Evolutionary conservation across 1,139 yeast genomes (phyloP).

Genomic region (Taphrina betulina): DNA sequence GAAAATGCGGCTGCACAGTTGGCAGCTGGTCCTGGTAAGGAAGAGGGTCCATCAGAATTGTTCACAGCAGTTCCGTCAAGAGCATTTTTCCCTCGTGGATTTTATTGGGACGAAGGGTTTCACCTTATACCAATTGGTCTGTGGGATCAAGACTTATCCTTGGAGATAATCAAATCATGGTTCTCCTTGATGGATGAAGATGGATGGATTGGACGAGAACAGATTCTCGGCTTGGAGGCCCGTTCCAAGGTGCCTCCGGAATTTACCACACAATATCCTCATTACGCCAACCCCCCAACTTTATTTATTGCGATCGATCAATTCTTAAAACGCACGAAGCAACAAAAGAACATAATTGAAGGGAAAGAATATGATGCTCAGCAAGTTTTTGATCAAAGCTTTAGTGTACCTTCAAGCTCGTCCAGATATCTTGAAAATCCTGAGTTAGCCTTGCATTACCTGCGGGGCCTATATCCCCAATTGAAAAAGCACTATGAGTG

Average conservation of each 20-base stretch:
- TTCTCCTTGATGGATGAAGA: conserved; percentile 76
- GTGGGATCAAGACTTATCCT: conserved; percentile 76
- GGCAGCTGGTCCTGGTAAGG: conserved; percentile 37
- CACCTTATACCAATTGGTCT: conserved; percentile 78
- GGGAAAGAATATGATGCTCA: neutral
- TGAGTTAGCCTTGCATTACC: conserved; percentile 60
- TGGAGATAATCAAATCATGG: conserved; percentile 87
- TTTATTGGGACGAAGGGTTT: conserved; percentile 99
- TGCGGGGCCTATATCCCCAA: conserved; percentile 69
- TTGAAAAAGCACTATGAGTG: conserved; percentile 76
- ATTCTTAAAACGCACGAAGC: conserved; percentile 49
- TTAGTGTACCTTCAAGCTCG: conserved; percentile 44
- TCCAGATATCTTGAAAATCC: conserved; percentile 59
- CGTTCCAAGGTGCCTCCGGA: conserved; percentile 84
- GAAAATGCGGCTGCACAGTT: conserved; percentile 39
- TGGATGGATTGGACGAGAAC: conserved; percentile 98
- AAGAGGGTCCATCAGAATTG: conserved; percentile 49
- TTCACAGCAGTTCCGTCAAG: conserved; percentile 88
- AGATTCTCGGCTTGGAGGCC: conserved; percentile 87
- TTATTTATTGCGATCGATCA: conserved; percentile 74
- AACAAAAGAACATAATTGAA: conserved; percentile 11
- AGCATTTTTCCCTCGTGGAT: conserved; percentile 93
- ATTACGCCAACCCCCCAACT: conserved; percentile 95
- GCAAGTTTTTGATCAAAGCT: conserved; percentile 31
- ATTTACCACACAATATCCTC: conserved; percentile 82